These are phyloP conservation scores for Neoboletus magnificus DNA, from an alignment of 768 basidiomycete species.

Conservation along the genomic window DNA sequence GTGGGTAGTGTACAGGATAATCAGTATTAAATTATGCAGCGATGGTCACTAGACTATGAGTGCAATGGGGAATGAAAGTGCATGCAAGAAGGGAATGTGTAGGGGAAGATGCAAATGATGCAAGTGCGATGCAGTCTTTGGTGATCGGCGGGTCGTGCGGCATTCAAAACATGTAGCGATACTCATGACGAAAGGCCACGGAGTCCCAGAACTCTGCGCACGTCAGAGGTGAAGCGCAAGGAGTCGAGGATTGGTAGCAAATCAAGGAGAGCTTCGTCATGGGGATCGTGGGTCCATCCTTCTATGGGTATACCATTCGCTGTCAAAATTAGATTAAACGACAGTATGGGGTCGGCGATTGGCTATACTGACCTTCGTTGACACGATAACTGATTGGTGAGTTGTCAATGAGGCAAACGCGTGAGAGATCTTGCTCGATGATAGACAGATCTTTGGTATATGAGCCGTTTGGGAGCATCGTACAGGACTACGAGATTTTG, in stretches of 20 bases:
- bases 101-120: slow-evolving; percentile 21
- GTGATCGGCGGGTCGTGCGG: slow-evolving; percentile 4
- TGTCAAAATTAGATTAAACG: slow-evolving; percentile 31
- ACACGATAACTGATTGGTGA: slow-evolving; percentile 89
- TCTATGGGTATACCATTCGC: slow-evolving; percentile 99
- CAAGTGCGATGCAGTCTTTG: slow-evolving; percentile 22
- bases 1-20: slow-evolving; percentile 35
- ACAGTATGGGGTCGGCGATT: background rate
- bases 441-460: slow-evolving; percentile 92
- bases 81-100: slow-evolving; percentile 27
- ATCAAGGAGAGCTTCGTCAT: slow-evolving; percentile 95
- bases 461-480: slow-evolving; percentile 85
- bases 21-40: slow-evolving; percentile 38
- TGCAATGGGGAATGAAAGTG: slow-evolving; percentile 23
- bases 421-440: slow-evolving; percentile 85
- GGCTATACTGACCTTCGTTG: slow-evolving; percentile 72
- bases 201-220: slow-evolving; percentile 85
- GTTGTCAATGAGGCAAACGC: slow-evolving; percentile 95
- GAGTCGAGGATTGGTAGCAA: slow-evolving; percentile 94
- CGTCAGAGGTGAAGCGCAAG: slow-evolving; percentile 92
- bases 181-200: slow-evolving; percentile 46
- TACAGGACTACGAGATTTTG: slow-evolving; percentile 67
- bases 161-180: slow-evolving; percentile 5
- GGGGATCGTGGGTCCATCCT: slow-evolving; percentile 97
- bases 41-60: slow-evolving; percentile 29